Conservation (phyloP, 805 yeast genomes). For the Brettanomyces sp. region DNA sequence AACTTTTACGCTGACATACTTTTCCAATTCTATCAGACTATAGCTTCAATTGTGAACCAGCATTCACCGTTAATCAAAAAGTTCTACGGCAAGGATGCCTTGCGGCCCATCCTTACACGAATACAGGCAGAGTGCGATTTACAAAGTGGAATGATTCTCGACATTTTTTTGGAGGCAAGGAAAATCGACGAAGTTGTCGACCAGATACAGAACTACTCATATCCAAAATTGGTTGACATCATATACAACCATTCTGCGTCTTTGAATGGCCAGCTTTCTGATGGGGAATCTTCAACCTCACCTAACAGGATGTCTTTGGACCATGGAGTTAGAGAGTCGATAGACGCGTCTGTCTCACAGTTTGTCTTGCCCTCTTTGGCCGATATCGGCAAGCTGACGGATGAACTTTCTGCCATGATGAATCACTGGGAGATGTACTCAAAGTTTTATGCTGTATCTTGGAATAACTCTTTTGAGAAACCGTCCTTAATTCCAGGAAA, state of each 20-base stretch:
- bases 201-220: conserved; percentile 48
- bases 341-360: not conserved
- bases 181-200: conserved; percentile 45
- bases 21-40: conserved; percentile 68
- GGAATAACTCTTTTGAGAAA: conserved; percentile 37
- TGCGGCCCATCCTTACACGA: conserved; percentile 57
- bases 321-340: conserved; percentile 21
- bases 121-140: conserved; percentile 85
- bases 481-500: conserved; percentile 5
- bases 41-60: conserved; percentile 76
- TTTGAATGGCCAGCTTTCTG: conserved; percentile 10
- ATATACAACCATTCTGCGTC: conserved; percentile 13
- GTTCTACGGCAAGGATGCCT: conserved; percentile 60
- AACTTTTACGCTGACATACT: conserved; percentile 54
- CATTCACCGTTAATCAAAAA: conserved; percentile 71
- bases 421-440: conserved; percentile 81
- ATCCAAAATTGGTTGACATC: conserved; percentile 33
- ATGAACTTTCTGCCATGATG: conserved; percentile 67
- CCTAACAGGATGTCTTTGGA: conserved; percentile 10
- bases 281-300: conserved; percentile 19
- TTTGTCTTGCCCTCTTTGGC: conserved; percentile 32
- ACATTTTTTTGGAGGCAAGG: conserved; percentile 72
- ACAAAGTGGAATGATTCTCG: conserved; percentile 84
- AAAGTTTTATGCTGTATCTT: conserved; percentile 60
- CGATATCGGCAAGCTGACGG: conserved; percentile 55